These are phyloP conservation scores for Fusarium sp. DNA, from an alignment of 2,329 filamentous ascomycete genomes.

Conservation along the genomic window DNA sequence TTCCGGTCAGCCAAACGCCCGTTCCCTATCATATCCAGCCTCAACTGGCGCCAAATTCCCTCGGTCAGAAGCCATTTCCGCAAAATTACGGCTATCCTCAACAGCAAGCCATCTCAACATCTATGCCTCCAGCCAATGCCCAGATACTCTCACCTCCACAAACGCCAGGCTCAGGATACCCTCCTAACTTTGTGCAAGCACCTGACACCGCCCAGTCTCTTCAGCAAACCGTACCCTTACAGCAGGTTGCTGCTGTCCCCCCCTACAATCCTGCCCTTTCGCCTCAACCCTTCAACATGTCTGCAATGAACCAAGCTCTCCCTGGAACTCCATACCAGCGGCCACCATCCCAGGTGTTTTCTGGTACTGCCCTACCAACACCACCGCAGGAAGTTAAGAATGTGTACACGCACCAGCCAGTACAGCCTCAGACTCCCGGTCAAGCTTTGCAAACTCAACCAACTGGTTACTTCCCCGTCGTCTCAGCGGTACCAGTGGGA, in stretches of 20 bases:
- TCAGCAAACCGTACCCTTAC: background rate
- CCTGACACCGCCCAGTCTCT: background rate
- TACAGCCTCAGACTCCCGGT: background rate
- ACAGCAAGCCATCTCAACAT: background rate
- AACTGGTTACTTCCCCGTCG: constrained; percentile 9
- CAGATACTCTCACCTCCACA: constrained; percentile 16
- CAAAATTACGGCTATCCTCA: constrained; percentile 6
- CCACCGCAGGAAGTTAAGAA: background rate
- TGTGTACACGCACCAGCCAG: background rate
- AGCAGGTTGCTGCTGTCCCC: background rate
- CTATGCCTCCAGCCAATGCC: background rate
- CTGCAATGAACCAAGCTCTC: constrained; percentile 25
- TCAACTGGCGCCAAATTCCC: background rate
- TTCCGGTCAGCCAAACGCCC: background rate
- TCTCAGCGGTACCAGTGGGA: background rate
- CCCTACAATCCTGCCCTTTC: background rate
- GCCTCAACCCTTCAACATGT: constrained; percentile 25
- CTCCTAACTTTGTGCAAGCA: background rate
- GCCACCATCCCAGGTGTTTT: background rate
- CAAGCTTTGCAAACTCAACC: constrained; percentile 1
- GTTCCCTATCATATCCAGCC: background rate
- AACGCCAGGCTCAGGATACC: background rate
- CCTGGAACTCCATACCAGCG: background rate
- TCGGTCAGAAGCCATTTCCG: background rate
- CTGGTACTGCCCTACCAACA: background rate